Conservation (phyloP, 495 filamentous ascomycete genomes). For the Penicillium riverlandense region DNA sequence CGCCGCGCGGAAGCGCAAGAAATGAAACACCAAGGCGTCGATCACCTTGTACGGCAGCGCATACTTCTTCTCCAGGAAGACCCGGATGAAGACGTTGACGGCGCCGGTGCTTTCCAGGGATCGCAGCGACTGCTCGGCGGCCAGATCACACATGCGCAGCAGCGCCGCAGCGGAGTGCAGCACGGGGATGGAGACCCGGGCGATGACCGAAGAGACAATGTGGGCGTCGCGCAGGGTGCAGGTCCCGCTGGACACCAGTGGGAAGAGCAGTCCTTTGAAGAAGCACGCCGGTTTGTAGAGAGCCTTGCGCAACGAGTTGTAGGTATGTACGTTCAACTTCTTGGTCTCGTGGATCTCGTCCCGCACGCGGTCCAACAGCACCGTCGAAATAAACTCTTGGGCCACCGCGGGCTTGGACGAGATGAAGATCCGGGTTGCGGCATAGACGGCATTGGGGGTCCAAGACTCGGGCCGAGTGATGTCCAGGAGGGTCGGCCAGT, state of each 20-base stretch:
- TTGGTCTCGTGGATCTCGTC: conserved; percentile 82
- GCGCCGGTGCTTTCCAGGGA: conserved; percentile 72
- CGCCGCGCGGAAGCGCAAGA: conserved; percentile 71
- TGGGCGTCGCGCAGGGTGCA: conserved; percentile 88
- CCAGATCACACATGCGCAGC: conserved; percentile 86
- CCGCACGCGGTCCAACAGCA: conserved; percentile 80
- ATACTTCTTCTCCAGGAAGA: conserved; percentile 93
- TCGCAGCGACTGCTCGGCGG: conserved; percentile 72
- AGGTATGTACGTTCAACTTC: conserved; percentile 92
- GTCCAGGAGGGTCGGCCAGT: conserved; percentile 80
- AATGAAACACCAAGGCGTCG: conserved; percentile 93
- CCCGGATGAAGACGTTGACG: conserved; percentile 87
- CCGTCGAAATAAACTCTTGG: conserved; percentile 71
- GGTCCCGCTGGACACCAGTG: conserved; percentile 65
- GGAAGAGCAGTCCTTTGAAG: conserved; percentile 95
- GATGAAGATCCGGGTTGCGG: conserved; percentile 83
- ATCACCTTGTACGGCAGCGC: conserved; percentile 92
- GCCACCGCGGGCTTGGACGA: conserved; percentile 68
- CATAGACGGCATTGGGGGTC: conserved; percentile 82
- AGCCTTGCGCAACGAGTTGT: conserved; percentile 83
- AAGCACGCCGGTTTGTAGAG: conserved; percentile 95
- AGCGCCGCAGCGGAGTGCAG: conserved; percentile 90
- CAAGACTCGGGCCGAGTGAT: conserved; percentile 76
- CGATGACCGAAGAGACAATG: conserved; percentile 77
- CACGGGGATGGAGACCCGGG: conserved; percentile 74